phyloP scores from a whole-genome alignment of 495 filamentous ascomycete species.

The Tetracladium marchalianum region DNA sequence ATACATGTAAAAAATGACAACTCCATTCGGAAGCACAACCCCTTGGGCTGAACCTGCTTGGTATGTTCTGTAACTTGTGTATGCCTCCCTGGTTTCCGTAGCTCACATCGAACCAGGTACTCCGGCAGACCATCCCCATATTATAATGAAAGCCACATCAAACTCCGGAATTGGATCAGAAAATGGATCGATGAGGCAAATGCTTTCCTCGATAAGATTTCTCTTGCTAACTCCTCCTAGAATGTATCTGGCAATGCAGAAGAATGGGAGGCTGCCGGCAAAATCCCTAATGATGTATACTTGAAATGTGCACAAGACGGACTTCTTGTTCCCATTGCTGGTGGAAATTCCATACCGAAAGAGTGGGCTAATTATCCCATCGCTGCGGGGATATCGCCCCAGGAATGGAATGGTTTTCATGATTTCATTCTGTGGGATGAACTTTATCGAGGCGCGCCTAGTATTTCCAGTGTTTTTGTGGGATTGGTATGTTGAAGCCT shows the following conservation, averaged over 20 bases:
- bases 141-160: slow-evolving; percentile 9
- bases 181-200: slow-evolving; percentile 9
- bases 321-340: slow-evolving; percentile 6
- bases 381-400: neutral
- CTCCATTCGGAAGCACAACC: slow-evolving; percentile 4
- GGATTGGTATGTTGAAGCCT: slow-evolving; percentile 5
- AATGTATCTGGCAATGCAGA: slow-evolving; percentile 8
- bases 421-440: slow-evolving; percentile 17
- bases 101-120: slow-evolving; percentile 3
- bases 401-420: slow-evolving; percentile 15
- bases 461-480: slow-evolving; percentile 10
- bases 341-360: slow-evolving; percentile 5
- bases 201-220: neutral
- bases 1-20: neutral
- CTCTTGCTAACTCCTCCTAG: neutral
- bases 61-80: neutral
- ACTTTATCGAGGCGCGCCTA: slow-evolving; percentile 6
- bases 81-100: neutral
- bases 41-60: slow-evolving; percentile 14
- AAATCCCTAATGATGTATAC: slow-evolving; percentile 10
- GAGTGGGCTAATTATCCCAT: slow-evolving; percentile 8
- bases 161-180: slow-evolving; percentile 6
- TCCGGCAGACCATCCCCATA: slow-evolving; percentile 13
- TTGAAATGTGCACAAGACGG: slow-evolving; percentile 6
- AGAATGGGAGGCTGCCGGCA: slow-evolving; percentile 9